Percentiles rank a stretch among this genome's conserved stretches.
These are phyloP conservation scores for Polyporus tsugae DNA, from an alignment of 1,284 basidiomycete genomes.

Conservation along the genomic window DNA sequence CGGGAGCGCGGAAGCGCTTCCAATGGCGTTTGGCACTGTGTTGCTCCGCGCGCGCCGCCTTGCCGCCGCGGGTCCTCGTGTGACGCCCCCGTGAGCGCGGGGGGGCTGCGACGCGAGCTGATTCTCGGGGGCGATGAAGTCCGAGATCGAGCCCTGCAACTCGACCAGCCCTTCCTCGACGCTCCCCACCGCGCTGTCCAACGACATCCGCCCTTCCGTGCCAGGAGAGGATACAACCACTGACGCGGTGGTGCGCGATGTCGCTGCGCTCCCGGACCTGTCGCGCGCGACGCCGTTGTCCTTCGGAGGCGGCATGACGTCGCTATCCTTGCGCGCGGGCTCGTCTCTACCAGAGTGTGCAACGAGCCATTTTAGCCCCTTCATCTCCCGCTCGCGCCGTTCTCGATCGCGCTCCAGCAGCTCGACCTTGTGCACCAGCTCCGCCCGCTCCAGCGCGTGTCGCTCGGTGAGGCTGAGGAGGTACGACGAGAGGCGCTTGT, in stretches of 20 bases:
- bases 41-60: conserved; percentile 26
- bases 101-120: not conserved
- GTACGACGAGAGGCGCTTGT: conserved; percentile 48
- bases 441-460: conserved; percentile 52
- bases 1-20: not conserved
- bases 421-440: conserved; percentile 50
- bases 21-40: conserved; percentile 35
- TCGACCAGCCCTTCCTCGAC: conserved; percentile 44
- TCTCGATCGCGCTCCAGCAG: conserved; percentile 51
- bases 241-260: conserved; percentile 6
- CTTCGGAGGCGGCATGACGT: conserved; percentile 17
- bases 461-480: conserved; percentile 50
- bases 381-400: conserved; percentile 55
- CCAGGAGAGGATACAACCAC: not conserved
- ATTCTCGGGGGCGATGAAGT: conserved; percentile 37
- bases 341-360: conserved; percentile 39
- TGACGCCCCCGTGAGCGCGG: not conserved
- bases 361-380: conserved; percentile 57
- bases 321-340: conserved; percentile 28
- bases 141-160: conserved; percentile 39
- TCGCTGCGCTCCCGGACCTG: conserved; percentile 22
- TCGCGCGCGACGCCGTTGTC: conserved; percentile 9
- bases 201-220: conserved; percentile 21
- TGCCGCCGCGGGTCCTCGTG: not conserved
- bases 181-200: conserved; percentile 37